Conservation (phyloP, 345 rosid species). For the Citrus trifoliata region DNA sequence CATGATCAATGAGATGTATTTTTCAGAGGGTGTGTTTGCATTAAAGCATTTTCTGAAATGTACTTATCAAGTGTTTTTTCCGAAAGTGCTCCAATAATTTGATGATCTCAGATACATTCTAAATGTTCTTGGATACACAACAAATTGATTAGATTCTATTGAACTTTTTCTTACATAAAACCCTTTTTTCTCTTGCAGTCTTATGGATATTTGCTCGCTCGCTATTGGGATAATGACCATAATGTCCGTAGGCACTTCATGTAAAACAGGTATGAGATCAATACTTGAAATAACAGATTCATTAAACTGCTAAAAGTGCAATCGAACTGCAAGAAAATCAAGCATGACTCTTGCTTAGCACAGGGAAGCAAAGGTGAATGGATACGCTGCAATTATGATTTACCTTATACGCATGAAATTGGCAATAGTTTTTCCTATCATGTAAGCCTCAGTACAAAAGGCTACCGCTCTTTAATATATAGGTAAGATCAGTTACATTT, state of each 20-base stretch:
- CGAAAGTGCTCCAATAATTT: too few species aligned
- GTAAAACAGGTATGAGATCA: conserved; percentile 35
- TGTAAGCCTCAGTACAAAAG: conserved; percentile 37
- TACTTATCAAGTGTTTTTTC: too few species aligned
- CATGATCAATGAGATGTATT: too few species aligned
- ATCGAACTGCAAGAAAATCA: not conserved
- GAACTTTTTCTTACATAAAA: not conserved
- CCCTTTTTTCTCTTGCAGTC: conserved; percentile 14
- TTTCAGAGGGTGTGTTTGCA: not conserved
- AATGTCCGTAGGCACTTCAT: conserved; percentile 33
- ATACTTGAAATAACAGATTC: not conserved
- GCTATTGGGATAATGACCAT: conserved; percentile 36
- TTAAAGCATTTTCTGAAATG: not conserved
- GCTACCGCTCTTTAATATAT: conserved; percentile 45
- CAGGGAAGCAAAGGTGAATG: conserved; percentile 37
- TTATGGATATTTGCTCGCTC: conserved; percentile 29
- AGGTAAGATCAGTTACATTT: conserved; percentile 25
- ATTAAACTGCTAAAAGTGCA: not conserved
- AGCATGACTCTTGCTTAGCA: not conserved
- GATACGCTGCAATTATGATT: conserved; percentile 35
- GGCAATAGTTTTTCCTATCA: conserved; percentile 30
- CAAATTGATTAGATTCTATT: not conserved
- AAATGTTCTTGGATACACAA: not conserved
- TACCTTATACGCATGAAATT: conserved; percentile 25
- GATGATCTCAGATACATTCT: too few species aligned